Evolutionary conservation across 495 filamentous ascomycete species (phyloP).

Genomic region (Tricharina praecox): DNA sequence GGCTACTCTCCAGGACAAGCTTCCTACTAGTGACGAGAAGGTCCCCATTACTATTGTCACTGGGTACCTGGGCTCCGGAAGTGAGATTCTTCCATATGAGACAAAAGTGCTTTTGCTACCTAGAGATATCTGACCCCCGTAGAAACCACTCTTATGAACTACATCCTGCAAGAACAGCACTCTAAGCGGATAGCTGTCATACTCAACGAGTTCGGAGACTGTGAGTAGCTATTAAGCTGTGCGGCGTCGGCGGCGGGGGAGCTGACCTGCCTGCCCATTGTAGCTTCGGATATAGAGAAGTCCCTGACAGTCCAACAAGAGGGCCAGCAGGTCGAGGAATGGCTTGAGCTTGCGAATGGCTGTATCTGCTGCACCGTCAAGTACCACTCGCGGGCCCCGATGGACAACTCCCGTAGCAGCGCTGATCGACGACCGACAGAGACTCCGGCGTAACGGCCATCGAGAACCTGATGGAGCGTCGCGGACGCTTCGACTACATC

Average conservation of each 20-base stretch:
- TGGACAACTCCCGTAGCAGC: too few species aligned
- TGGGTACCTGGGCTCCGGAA: slow-evolving; percentile 79
- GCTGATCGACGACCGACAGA: slow-evolving; percentile 31
- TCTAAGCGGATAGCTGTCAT: slow-evolving; percentile 97
- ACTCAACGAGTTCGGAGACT: slow-evolving; percentile 94
- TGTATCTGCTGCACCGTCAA: slow-evolving; percentile 98
- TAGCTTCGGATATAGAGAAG: slow-evolving; percentile 87
- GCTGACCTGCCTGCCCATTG: background rate
- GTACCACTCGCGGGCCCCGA: too few species aligned
- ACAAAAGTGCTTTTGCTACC: too few species aligned
- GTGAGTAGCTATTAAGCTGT: slow-evolving; percentile 33
- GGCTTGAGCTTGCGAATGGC: slow-evolving; percentile 89
- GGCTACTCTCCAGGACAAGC: slow-evolving; percentile 32
- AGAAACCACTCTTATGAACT: slow-evolving; percentile 83
- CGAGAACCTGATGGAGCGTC: slow-evolving; percentile 87
- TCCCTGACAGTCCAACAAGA: slow-evolving; percentile 73
- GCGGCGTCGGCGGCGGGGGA: slow-evolving; percentile 5
- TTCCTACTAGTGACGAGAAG: slow-evolving; percentile 32
- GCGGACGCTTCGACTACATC: slow-evolving; percentile 92
- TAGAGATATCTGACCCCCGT: background rate
- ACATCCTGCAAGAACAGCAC: slow-evolving; percentile 83
- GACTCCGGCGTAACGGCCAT: slow-evolving; percentile 85
- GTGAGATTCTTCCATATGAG: slow-evolving; percentile 11
- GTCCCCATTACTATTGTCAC: slow-evolving; percentile 95
- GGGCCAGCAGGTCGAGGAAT: slow-evolving; percentile 76